Evolutionary conservation across 1,139 yeast genomes (phyloP).

Genomic region (Diutina scorzettiae): DNA sequence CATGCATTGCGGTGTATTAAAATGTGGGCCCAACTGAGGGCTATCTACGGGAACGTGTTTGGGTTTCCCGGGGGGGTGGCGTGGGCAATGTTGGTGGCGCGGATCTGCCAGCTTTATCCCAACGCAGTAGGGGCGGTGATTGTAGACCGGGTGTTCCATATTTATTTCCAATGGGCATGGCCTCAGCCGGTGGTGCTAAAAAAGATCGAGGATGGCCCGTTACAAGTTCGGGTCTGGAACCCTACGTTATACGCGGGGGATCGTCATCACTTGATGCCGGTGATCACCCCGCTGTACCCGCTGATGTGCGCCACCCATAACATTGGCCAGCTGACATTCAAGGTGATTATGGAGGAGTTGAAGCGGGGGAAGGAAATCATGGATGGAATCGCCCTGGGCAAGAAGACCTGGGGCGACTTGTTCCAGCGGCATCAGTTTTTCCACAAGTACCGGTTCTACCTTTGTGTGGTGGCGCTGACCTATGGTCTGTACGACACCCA

Average conservation of each 20-base stretch:
- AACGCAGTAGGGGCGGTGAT: constrained; percentile 91
- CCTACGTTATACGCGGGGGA: constrained; percentile 84
- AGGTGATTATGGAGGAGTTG: constrained; percentile 64
- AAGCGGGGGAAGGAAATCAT: constrained; percentile 62
- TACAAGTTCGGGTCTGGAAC: constrained; percentile 95
- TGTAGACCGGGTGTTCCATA: constrained; percentile 76
- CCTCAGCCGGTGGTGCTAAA: constrained; percentile 94
- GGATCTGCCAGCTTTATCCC: constrained; percentile 93
- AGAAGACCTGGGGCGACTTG: constrained; percentile 61
- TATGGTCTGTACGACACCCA: constrained; percentile 56
- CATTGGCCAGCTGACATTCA: constrained; percentile 78
- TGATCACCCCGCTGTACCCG: constrained; percentile 98
- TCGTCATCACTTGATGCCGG: constrained; percentile 90
- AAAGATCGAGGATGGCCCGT: constrained; percentile 92
- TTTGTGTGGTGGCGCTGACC: constrained; percentile 74
- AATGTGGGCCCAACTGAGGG: constrained; percentile 94
- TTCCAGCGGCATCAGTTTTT: constrained; percentile 75
- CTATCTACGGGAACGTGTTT: constrained; percentile 84
- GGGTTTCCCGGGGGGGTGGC: constrained; percentile 99
- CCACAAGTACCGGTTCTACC: constrained; percentile 69
- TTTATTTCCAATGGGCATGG: constrained; percentile 90
- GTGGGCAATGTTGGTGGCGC: constrained; percentile 98
- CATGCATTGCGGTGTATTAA: constrained; percentile 88
- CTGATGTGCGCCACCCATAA: constrained; percentile 99
- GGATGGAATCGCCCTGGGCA: constrained; percentile 54